Evolutionary conservation across 768 basidiomycete species (phyloP).

Genomic region (Hemileccinum impolitum): DNA sequence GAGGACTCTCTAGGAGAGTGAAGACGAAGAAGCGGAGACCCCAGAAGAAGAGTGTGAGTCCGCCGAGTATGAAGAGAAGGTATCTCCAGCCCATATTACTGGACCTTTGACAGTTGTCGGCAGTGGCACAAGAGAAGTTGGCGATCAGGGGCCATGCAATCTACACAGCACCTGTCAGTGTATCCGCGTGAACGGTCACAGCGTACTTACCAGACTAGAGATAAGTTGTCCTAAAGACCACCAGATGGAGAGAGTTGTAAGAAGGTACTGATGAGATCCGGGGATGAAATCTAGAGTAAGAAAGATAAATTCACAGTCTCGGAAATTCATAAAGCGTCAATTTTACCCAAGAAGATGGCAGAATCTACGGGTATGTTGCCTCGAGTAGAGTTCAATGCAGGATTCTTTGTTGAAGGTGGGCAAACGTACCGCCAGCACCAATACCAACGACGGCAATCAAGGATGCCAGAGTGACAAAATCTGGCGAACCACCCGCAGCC

Average conservation of each 20-base stretch:
- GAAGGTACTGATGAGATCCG: slow-evolving; percentile 52
- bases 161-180: slow-evolving; percentile 22
- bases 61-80: slow-evolving; percentile 51
- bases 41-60: slow-evolving; percentile 51
- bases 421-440: slow-evolving; percentile 44
- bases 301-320: neutral
- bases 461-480: slow-evolving; percentile 47
- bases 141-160: slow-evolving; percentile 60
- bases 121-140: slow-evolving; percentile 46
- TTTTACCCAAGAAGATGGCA: slow-evolving; percentile 47
- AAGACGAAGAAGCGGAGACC: slow-evolving; percentile 51
- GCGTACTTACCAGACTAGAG: slow-evolving; percentile 39
- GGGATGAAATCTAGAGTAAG: slow-evolving; percentile 45
- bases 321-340: neutral
- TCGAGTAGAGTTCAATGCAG: slow-evolving; percentile 2
- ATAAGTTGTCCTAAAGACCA: slow-evolving; percentile 58
- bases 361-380: slow-evolving; percentile 57
- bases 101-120: slow-evolving; percentile 35
- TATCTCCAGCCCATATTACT: slow-evolving; percentile 68
- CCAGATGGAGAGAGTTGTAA: slow-evolving; percentile 57
- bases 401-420: neutral
- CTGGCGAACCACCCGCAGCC: slow-evolving; percentile 43
- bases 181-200: neutral
- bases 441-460: slow-evolving; percentile 44
- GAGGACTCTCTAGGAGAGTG: slow-evolving; percentile 52